phyloP scores from a whole-genome alignment of 805 yeast species.

The Scheffersomyces lignosus region DNA sequence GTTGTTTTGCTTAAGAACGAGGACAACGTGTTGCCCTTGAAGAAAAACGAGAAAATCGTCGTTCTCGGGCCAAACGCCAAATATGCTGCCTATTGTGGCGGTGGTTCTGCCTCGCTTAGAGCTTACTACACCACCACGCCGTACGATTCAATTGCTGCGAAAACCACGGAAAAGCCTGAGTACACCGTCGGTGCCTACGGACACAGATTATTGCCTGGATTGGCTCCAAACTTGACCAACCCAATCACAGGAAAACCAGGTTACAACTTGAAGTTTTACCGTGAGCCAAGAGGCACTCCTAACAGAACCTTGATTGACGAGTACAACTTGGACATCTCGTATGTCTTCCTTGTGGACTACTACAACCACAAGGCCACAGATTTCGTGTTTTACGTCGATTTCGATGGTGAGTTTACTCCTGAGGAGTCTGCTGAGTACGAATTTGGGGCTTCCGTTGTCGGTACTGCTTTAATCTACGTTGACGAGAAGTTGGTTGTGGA shows the following conservation, averaged over 20 bases:
- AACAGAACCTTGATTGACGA: conserved; percentile 10
- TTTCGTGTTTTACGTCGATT: conserved; percentile 12
- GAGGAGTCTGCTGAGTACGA: conserved; percentile 2
- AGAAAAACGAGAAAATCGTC: conserved; percentile 29
- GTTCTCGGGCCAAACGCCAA: conserved; percentile 36
- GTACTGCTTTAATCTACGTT: conserved; percentile 15
- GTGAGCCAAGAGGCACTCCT: conserved; percentile 11
- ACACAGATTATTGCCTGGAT: conserved; percentile 12
- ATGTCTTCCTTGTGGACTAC: conserved; percentile 24
- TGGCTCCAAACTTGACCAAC: conserved; percentile 20
- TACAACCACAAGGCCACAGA: conserved; percentile 16
- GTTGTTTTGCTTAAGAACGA: conserved; percentile 32
- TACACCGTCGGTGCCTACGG: conserved; percentile 13
- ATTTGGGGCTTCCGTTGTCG: conserved; percentile 2
- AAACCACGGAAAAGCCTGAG: conserved; percentile 1
- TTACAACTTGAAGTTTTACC: conserved; percentile 20
- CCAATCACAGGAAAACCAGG: conserved; percentile 24
- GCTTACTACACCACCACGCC: conserved; percentile 30
- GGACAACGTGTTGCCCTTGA: conserved; percentile 25
- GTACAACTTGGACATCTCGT: conserved; percentile 18
- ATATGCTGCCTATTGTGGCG: conserved; percentile 28
- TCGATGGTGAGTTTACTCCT: conserved; percentile 6
- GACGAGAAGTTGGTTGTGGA: conserved; percentile 16
- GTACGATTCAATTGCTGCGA: conserved; percentile 16
- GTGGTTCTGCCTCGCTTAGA: conserved; percentile 32